phyloP scores from a whole-genome alignment of 805 yeast genomes.

The Wickerhamiella spandovensis region DNA sequence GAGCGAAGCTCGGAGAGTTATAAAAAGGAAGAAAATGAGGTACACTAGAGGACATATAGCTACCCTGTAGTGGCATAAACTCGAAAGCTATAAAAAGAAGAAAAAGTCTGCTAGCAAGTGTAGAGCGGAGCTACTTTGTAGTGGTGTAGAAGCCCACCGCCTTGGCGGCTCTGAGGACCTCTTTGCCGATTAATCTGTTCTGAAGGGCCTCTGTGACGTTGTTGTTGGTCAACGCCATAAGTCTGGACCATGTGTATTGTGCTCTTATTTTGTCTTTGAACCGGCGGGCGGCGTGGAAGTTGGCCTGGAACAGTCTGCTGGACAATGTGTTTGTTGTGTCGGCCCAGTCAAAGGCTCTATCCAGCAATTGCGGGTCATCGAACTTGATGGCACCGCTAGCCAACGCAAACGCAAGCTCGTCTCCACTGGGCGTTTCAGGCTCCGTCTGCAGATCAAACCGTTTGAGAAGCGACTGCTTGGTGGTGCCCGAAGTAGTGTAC shows the following conservation, averaged over 20 bases:
- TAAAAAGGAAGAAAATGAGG: too few relatives aligned
- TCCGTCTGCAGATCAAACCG: not conserved
- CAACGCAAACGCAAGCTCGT: constrained; percentile 3
- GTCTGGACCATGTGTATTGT: not conserved
- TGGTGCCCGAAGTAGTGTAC: not conserved
- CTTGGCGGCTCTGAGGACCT: too few relatives aligned
- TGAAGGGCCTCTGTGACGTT: not conserved
- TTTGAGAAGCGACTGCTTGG: not conserved
- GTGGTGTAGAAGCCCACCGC: too few relatives aligned
- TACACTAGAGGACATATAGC: too few relatives aligned
- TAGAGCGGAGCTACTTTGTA: too few relatives aligned
- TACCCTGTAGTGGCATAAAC: too few relatives aligned
- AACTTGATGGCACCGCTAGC: not conserved
- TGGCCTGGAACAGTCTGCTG: not conserved
- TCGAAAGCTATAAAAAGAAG: too few relatives aligned
- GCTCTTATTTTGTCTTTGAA: constrained; percentile 3
- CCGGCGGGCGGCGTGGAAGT: constrained; percentile 1
- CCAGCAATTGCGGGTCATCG: not conserved
- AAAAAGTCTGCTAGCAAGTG: too few relatives aligned
- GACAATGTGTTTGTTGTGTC: not conserved
- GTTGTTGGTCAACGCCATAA: not conserved
- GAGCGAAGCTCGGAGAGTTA: too few relatives aligned
- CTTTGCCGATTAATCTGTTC: not conserved
- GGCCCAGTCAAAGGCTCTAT: constrained; percentile 6
- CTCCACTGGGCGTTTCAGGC: not conserved